Conservation (phyloP, 208 protist species). For the Phytomonas francai region DNA sequence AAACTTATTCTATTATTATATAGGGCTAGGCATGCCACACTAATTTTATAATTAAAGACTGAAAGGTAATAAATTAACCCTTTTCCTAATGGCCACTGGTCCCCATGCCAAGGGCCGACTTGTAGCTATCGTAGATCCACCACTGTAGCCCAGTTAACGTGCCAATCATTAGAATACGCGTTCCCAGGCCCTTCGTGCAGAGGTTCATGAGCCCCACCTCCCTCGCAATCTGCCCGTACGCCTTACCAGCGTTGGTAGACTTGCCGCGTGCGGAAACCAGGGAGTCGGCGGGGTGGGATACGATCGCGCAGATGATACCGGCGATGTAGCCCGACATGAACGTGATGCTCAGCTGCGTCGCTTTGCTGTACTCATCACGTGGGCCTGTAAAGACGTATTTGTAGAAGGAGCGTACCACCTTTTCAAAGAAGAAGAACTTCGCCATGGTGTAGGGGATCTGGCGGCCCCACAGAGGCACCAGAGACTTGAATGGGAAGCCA, state of each 20-base stretch:
- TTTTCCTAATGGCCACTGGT: conserved; percentile 20
- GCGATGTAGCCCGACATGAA: conserved; percentile 93
- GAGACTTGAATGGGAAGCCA: conserved; percentile 86
- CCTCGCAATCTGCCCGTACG: conserved; percentile 71
- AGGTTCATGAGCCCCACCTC: conserved; percentile 81
- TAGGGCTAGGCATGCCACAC: not conserved
- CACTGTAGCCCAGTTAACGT: conserved; percentile 95
- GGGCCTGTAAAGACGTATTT: conserved; percentile 79
- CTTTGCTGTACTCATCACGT: conserved; percentile 85
- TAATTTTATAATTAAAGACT: not conserved
- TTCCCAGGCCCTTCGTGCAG: conserved; percentile 86
- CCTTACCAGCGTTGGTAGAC: conserved; percentile 63
- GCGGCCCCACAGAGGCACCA: conserved; percentile 87
- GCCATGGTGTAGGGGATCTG: conserved; percentile 96
- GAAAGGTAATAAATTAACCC: not conserved
- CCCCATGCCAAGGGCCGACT: conserved; percentile 50
- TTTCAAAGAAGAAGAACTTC: conserved; percentile 93
- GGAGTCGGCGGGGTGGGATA: conserved; percentile 95
- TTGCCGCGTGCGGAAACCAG: conserved; percentile 91
- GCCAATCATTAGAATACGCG: conserved; percentile 96
- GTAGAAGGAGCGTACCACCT: conserved; percentile 83
- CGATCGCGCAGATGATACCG: conserved; percentile 91
- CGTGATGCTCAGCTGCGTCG: conserved; percentile 80
- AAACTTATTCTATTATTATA: not conserved
- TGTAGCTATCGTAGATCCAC: conserved; percentile 90